These are phyloP conservation scores for Schizochytrium sp. DNA, from an alignment of 108 stramenopile genomes.

Conservation along the genomic window DNA sequence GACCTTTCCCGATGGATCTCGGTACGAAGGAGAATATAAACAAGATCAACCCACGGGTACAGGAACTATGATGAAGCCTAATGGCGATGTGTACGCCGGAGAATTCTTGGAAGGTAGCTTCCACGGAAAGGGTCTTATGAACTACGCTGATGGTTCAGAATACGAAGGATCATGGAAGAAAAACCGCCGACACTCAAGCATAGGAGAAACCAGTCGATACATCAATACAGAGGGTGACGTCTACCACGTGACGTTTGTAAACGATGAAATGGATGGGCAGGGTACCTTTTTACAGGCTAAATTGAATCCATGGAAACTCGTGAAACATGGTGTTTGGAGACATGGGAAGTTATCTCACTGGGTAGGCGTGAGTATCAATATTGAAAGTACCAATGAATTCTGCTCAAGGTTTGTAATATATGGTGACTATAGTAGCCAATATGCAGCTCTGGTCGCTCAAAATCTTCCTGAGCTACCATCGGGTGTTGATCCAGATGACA, in stretches of 20 bases:
- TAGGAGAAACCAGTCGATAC: neutral
- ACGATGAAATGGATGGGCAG: conserved; percentile 48
- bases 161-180: conserved; percentile 30
- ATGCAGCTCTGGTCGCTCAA: conserved; percentile 29
- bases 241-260: conserved; percentile 40
- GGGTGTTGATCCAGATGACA: conserved; percentile 54
- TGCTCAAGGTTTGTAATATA: conserved; percentile 10
- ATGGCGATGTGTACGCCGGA: neutral
- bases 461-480: conserved; percentile 25
- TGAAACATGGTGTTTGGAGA: neutral
- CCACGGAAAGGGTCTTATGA: conserved; percentile 43
- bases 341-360: conserved; percentile 26
- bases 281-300: conserved; percentile 18
- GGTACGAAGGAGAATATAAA: conserved; percentile 16
- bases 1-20: conserved; percentile 33
- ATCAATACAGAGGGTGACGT: conserved; percentile 35
- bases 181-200: neutral
- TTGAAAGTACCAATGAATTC: conserved; percentile 50
- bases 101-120: conserved; percentile 14
- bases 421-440: conserved; percentile 6
- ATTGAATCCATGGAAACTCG: conserved; percentile 16
- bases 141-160: conserved; percentile 29
- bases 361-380: conserved; percentile 34
- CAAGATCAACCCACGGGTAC: conserved; percentile 6
- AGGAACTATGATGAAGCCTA: neutral